Percentiles rank a stretch among this genome's conserved stretches.
These are phyloP conservation scores for Straminergon stramineum DNA, from an alignment of 225 moss, liverwort and hornwort genomes.

Conservation along the genomic window DNA sequence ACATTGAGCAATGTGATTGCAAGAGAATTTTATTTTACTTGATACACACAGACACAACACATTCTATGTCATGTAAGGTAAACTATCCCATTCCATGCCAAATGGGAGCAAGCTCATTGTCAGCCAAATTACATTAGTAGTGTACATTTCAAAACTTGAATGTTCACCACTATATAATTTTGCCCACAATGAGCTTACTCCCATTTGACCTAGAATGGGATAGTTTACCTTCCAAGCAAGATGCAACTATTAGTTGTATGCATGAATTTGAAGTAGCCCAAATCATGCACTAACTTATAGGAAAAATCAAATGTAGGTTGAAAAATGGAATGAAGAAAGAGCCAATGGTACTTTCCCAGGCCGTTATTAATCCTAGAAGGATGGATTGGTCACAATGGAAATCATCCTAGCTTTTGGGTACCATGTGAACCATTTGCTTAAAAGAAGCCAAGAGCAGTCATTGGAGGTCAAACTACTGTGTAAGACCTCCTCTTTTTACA, in stretches of 20 bases:
- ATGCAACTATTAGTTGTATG: background rate
- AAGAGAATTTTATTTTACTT: too few relatives aligned
- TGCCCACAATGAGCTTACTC: background rate
- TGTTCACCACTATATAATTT: background rate
- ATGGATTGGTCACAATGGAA: accelerated
- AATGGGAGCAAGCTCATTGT: background rate
- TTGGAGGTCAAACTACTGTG: accelerated
- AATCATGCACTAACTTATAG: background rate
- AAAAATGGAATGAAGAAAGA: constrained; percentile 89
- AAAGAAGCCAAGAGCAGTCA: background rate
- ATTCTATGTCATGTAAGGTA: too few relatives aligned
- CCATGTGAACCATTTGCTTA: accelerated
- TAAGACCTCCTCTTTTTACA: background rate
- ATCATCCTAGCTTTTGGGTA: background rate
- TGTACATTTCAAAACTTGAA: background rate
- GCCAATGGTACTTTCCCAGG: constrained; percentile 70
- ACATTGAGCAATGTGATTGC: background rate
- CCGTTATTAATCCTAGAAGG: constrained; percentile 7
- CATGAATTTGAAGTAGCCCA: background rate
- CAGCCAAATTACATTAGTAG: background rate
- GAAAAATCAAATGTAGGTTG: constrained; percentile 22
- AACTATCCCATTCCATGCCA: background rate
- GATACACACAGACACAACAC: accelerated
- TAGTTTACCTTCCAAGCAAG: background rate
- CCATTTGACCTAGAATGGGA: background rate